Evolutionary conservation across 352 stramenopile genomes (phyloP), one percentile per base, ranked within the genome.

Genomic region (Phytophthora cactorum): DNA sequence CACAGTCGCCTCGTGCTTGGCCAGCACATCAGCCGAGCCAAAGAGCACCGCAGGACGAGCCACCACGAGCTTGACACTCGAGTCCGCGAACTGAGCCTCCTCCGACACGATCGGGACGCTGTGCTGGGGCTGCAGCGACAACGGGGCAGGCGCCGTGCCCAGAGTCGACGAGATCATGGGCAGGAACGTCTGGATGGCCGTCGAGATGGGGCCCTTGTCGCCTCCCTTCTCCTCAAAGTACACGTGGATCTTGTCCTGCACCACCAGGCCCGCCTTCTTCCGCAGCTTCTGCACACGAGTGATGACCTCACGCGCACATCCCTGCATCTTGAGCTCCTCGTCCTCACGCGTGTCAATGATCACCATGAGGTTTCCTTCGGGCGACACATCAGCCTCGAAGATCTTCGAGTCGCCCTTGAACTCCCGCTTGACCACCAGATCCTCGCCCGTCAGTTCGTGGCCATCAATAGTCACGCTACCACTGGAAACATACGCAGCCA

Each of bases 281-380:
- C 98, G 88, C 52, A 99, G 81, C 80, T 99, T 99, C 77, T 99
- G 98, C 68, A 99, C 96, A 41, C 94, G 91, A 68, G 98, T 99
- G 63, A 99, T 97, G 50, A 99, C 87, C 73, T 99, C 97, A 64
- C 98, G 94, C 3, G 97, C 92, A 61, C 90, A 92, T 52, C 96
- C 97, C 61, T 98, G 89, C 60, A 88, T 83, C 56, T 98, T 92
- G 12, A 99, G 94, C 60, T 97, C 81, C 62, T 99, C 94, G 75
- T 99, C 96, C 73, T 98, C 88, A 31, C 91, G 93, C 28, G 88
- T 98, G 77, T 99, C 96, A 52, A 99, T 89, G 34, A 97, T 91
- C 27, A 99, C 93, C 60, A 98, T 94, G 27, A 99, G 81, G 70
- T 96, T 92, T 54, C 96, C 92, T 63, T 98, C 88, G 0, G 75